Evolutionary conservation across 768 basidiomycete species (phyloP).

Genomic region (Leccinum aurantiacum): DNA sequence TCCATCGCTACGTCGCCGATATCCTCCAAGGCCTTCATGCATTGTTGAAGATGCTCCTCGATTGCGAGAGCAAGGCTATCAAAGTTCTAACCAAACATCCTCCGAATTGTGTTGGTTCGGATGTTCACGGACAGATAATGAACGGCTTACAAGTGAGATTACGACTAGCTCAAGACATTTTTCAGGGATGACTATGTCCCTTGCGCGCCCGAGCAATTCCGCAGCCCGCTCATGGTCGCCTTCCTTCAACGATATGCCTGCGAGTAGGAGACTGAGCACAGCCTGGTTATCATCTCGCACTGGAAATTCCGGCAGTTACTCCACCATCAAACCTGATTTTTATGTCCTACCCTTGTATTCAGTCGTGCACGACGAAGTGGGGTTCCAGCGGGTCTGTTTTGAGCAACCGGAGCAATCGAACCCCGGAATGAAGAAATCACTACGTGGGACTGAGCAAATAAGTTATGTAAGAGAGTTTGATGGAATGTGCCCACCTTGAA

Average conservation of each 20-base stretch:
- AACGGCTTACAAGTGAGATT: neutral
- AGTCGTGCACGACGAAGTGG: too few relatives aligned
- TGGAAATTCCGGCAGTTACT: neutral
- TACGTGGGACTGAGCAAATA: too few relatives aligned
- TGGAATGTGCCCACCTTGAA: too few relatives aligned
- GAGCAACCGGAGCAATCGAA: too few relatives aligned
- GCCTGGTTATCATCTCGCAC: neutral
- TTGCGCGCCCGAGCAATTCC: neutral
- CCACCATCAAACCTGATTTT: too few relatives aligned
- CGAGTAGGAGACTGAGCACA: neutral
- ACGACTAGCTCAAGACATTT: neutral
- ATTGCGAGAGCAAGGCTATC: neutral
- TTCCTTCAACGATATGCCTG: neutral
- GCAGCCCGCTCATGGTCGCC: neutral
- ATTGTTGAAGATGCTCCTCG: neutral
- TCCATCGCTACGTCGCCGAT: neutral
- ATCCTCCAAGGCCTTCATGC: neutral
- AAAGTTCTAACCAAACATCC: neutral
- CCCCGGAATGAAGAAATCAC: too few relatives aligned
- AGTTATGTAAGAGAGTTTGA: too few relatives aligned
- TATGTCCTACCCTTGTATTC: too few relatives aligned
- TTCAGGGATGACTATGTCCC: neutral
- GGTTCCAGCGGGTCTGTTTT: too few relatives aligned
- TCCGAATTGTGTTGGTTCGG: neutral
- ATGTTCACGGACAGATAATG: neutral